These are phyloP conservation scores for Nephelium lappaceum DNA, from an alignment of 345 rosid genomes.

Conservation along the genomic window DNA sequence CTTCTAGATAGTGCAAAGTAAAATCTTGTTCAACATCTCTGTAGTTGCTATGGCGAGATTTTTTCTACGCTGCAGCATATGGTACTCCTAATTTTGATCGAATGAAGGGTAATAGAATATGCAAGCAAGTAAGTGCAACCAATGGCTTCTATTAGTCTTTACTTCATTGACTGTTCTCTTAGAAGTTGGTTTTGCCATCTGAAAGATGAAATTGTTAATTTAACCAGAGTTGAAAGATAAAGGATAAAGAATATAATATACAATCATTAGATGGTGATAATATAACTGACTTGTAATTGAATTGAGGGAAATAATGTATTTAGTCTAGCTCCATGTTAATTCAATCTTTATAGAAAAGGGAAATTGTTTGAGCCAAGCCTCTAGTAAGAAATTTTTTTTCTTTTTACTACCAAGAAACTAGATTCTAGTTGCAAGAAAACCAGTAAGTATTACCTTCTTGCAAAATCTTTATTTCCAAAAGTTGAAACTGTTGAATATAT, in stretches of 20 bases:
- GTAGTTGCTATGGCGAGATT: slow-evolving; percentile 91
- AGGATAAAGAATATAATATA: background rate
- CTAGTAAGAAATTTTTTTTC: background rate
- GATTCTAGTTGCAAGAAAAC: background rate
- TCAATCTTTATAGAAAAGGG: background rate
- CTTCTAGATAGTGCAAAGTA: slow-evolving; percentile 14
- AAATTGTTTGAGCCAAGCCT: background rate
- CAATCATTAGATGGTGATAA: background rate
- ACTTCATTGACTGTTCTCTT: background rate
- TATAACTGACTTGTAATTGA: background rate
- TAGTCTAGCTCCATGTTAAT: background rate
- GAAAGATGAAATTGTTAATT: too few species aligned
- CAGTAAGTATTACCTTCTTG: background rate
- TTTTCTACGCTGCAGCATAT: slow-evolving; percentile 85
- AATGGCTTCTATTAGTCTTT: slow-evolving; percentile 5
- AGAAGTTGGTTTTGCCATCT: background rate
- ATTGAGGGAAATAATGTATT: background rate
- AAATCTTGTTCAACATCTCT: slow-evolving; percentile 22
- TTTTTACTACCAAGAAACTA: background rate
- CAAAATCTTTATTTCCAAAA: background rate
- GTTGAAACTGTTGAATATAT: background rate
- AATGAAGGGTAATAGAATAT: slow-evolving; percentile 81
- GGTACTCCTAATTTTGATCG: slow-evolving; percentile 86
- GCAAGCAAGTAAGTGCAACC: slow-evolving; percentile 73
- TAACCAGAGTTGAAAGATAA: background rate